Evolutionary conservation across 176 grass and related monocot species (phyloP).

Genomic region (Pontederia crassipes): DNA sequence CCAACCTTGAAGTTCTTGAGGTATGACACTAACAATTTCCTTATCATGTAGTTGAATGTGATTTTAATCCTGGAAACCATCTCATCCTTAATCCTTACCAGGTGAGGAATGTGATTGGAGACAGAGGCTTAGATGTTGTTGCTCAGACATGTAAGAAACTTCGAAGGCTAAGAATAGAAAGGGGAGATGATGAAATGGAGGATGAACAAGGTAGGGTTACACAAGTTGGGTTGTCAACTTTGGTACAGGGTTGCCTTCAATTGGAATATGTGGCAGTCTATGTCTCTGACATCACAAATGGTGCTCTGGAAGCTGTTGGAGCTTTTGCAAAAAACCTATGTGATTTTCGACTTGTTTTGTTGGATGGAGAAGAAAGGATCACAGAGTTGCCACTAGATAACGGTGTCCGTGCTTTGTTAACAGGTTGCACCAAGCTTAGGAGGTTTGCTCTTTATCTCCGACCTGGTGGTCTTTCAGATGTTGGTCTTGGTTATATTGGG

Average conservation of each 20-base stretch:
- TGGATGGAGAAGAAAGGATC: conserved; percentile 19
- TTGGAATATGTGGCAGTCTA: conserved; percentile 25
- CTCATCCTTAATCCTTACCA: not conserved
- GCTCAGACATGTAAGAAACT: conserved; percentile 2
- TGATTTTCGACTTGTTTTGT: conserved; percentile 16
- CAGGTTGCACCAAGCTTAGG: conserved; percentile 15
- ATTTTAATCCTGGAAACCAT: not conserved
- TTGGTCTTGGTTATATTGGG: conserved; percentile 11
- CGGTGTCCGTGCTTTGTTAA: conserved; percentile 16
- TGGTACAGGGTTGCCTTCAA: conserved; percentile 17
- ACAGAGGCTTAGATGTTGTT: conserved; percentile 17
- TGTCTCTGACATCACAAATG: conserved; percentile 22
- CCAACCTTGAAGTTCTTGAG: conserved; percentile 21
- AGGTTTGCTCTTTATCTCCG: conserved; percentile 23
- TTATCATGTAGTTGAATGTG: not conserved
- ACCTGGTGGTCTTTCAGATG: conserved; percentile 22
- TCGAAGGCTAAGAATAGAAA: conserved; percentile 10
- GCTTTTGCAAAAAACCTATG: conserved; percentile 12
- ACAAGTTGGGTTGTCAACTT: conserved; percentile 12
- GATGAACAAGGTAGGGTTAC: conserved; percentile 12
- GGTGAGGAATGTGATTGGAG: conserved; percentile 18
- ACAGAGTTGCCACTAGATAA: conserved; percentile 15
- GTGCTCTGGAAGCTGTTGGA: conserved; percentile 15
- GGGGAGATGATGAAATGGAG: conserved; percentile 21
- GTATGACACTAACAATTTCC: not conserved